Conservation (phyloP, 176 grass and related monocot genomes). For the Chrysopogon serrulatus region DNA sequence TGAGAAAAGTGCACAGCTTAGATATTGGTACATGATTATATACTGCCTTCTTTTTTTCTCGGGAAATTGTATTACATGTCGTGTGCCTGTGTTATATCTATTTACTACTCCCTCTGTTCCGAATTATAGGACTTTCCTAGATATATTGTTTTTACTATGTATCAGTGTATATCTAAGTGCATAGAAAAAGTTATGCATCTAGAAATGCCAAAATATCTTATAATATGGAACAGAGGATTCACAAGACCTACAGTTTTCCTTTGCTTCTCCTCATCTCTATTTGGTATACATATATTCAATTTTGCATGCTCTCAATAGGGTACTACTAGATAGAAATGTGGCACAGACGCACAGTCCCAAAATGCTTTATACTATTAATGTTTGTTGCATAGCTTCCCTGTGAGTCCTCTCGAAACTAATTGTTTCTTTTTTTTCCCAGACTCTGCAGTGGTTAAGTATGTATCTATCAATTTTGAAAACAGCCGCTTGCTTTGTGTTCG, state of each 20-base stretch:
- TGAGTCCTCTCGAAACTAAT: background rate
- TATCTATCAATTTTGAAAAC: background rate
- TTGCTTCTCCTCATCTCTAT: background rate
- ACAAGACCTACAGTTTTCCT: background rate
- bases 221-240: too few species aligned
- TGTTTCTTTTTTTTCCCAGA: background rate
- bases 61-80: background rate
- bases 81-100: background rate
- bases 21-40: too few species aligned
- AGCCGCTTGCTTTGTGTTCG: background rate
- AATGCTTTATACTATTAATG: background rate
- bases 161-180: too few species aligned
- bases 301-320: background rate
- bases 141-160: too few species aligned
- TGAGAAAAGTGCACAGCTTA: background rate
- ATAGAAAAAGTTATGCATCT: too few species aligned
- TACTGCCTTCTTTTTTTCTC: background rate
- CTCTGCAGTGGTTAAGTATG: background rate
- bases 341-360: background rate
- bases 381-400: background rate
- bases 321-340: background rate
- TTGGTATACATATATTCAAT: background rate
- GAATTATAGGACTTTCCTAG: too few species aligned
- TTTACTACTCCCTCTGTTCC: too few species aligned
- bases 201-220: too few species aligned